A percentile compares a stretch with the other conserved stretches of the same genome.
Conservation (phyloP, 2,329 filamentous ascomycete species). For the Fulvia fulva region DNA sequence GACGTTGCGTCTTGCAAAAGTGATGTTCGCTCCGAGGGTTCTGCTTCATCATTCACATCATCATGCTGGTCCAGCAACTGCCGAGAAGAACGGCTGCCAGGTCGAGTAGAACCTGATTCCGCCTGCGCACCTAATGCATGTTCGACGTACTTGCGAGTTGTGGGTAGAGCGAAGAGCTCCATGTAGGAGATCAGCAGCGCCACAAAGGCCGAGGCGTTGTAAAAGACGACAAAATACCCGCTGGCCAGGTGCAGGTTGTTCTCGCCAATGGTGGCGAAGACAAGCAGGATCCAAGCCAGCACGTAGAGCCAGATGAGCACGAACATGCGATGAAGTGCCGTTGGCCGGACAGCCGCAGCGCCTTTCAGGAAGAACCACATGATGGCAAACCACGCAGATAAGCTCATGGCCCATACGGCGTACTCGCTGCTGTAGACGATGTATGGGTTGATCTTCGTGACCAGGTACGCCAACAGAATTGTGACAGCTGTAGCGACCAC, state of each 20-base stretch:
- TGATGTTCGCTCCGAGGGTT: conserved; percentile 54
- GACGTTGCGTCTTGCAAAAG: conserved; percentile 49
- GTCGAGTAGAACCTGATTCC: conserved; percentile 23
- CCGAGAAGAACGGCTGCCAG: conserved; percentile 27
- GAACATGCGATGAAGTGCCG: conserved; percentile 79
- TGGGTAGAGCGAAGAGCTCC: conserved; percentile 70
- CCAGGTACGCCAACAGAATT: conserved; percentile 67
- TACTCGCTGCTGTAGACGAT: conserved; percentile 90
- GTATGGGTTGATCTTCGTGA: conserved; percentile 80
- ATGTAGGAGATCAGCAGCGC: conserved; percentile 70
- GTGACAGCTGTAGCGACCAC: conserved; percentile 63
- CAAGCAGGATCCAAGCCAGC: conserved; percentile 67
- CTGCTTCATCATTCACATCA: conserved; percentile 13
- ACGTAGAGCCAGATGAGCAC: conserved; percentile 79
- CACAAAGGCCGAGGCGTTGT: conserved; percentile 70
- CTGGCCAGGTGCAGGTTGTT: conserved; percentile 68
- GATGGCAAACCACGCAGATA: conserved; percentile 72
- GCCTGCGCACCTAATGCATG: conserved; percentile 43
- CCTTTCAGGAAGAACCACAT: conserved; percentile 81
- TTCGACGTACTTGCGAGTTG: conserved; percentile 66
- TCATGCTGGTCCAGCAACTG: conserved; percentile 20
- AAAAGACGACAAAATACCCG: conserved; percentile 77
- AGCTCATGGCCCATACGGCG: conserved; percentile 78
- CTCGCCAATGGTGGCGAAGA: conserved; percentile 70
- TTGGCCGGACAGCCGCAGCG: conserved; percentile 75